Evolutionary conservation across 805 yeast genomes (phyloP).

Genomic region (Yamadazyma scolyti): DNA sequence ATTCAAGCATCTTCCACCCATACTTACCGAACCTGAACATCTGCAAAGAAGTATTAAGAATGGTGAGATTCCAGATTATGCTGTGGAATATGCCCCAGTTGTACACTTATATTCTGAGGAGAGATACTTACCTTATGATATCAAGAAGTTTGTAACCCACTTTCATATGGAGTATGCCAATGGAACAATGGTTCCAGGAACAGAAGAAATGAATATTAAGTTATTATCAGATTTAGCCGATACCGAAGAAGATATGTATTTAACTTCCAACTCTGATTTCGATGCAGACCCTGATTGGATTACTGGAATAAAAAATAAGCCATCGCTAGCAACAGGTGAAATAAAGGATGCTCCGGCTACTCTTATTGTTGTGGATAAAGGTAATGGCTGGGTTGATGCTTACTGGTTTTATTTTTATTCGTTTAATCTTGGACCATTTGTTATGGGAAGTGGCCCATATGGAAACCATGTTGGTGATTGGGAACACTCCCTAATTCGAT

Average conservation of each 20-base stretch:
- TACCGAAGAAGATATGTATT: conserved; percentile 36
- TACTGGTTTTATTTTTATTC: conserved; percentile 96
- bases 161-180: conserved; percentile 55
- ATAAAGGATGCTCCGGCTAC: conserved; percentile 77
- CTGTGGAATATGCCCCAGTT: conserved; percentile 65
- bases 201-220: conserved; percentile 29
- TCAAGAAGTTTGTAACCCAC: conserved; percentile 62
- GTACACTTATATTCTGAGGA: conserved; percentile 91
- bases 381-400: conserved; percentile 92
- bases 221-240: conserved; percentile 27
- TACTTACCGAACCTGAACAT: conserved; percentile 26
- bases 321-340: conserved; percentile 67
- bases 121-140: conserved; percentile 77
- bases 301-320: conserved; percentile 66
- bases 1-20: conserved; percentile 31
- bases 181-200: conserved; percentile 40
- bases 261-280: conserved; percentile 72
- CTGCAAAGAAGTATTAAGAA: conserved; percentile 36
- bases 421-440: conserved; percentile 92
- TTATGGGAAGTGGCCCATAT: conserved; percentile 96
- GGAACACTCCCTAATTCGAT: conserved; percentile 92
- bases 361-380: conserved; percentile 82
- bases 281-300: conserved; percentile 75
- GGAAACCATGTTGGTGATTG: conserved; percentile 98
- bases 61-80: conserved; percentile 64